Evolutionary conservation across 768 basidiomycete genomes (phyloP), one percentile per base, ranked within the genome.

Genomic region (Glaciozyma antarctica): DNA sequence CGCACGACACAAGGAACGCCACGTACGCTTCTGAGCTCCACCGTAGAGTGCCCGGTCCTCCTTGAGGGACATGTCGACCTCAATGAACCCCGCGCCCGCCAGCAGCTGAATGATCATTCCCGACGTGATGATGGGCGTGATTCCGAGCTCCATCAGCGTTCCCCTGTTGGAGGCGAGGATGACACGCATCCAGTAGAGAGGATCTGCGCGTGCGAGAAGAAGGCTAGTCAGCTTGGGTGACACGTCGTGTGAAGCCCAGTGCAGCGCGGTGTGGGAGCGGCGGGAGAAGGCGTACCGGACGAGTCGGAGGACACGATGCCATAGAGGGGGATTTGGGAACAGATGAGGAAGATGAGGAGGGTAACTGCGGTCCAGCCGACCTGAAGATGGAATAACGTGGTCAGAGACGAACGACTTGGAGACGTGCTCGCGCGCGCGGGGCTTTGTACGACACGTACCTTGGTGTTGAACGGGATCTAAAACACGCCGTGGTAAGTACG

Each of bases 71-170:
- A 97, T 97, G 80, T 99, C 95, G 72, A 99, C 89, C 61, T 99
- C 94, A 75, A 99, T 89, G 75, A 99, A 81, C 78, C 91, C 97
- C 48, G 95, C 94, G 62, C 95, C 95, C 22, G 94, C 92, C 67
- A 99, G 82, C 52, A 99, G 86, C 78, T 99, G 95, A 90, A 99
- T 98, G 78, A 97, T 99, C 94, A 97, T 98, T 74, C 95, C 95
- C 59, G 88, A 89, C 15, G 95, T 99, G 76, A 98, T 85, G 75
- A 98, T 95, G 48, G 95, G 95, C 34, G 86, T 93, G 73, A 98
- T 98, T 66, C 95, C 94, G 67, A 99, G 85, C 79, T 99, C 95
- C 95, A 99, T 99, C 67, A 98, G 86, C 1, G 95, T 98, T 69
- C 95, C 95, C 66, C 94, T 85, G 80, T 98, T 98, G 10, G 91